Percentiles rank a stretch among this genome's conserved stretches.
Evolutionary conservation across 192 early-diverging fungal genomes (phyloP).

Genomic region (Podochytrium sp.): DNA sequence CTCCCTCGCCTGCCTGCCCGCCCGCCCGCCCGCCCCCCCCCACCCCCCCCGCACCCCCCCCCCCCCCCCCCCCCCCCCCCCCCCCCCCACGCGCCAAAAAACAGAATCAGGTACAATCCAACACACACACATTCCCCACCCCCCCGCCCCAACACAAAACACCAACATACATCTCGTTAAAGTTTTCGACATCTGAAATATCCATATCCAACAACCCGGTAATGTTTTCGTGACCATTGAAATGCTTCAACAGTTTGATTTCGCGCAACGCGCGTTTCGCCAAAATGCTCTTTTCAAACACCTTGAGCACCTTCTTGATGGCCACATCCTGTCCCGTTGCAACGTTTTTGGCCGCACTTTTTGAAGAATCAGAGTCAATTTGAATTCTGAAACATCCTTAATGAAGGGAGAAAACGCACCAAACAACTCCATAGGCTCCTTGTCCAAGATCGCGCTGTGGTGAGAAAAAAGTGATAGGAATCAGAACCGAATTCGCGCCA

Average conservation of each 20-base stretch:
- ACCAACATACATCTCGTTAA: constrained; percentile 95
- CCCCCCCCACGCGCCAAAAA: too few species aligned
- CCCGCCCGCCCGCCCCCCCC: too few species aligned
- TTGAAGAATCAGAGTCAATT: not conserved
- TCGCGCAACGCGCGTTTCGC: constrained; percentile 76
- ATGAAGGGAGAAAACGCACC: constrained; percentile 58
- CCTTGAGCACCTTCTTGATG: constrained; percentile 71
- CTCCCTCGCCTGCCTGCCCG: too few species aligned
- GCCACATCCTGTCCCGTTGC: constrained; percentile 56
- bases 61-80: too few species aligned
- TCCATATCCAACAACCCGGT: constrained; percentile 92
- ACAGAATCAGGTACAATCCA: too few species aligned
- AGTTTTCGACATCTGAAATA: constrained; percentile 76
- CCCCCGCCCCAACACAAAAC: too few species aligned
- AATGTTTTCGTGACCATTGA: constrained; percentile 81
- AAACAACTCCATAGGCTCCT: constrained; percentile 93
- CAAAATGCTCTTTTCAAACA: constrained; percentile 70
- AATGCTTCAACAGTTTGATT: constrained; percentile 70
- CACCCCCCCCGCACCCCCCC: too few species aligned
- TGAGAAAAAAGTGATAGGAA: too few species aligned
- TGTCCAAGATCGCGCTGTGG: constrained; percentile 70
- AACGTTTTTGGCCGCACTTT: constrained; percentile 45
- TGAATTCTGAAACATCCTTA: not conserved
- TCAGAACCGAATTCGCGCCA: too few species aligned
- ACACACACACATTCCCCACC: too few species aligned